A percentile compares a stretch with the other conserved stretches of the same genome.
These are phyloP conservation scores for Rhizopogon rudus DNA, from an alignment of 768 basidiomycete species.

Conservation along the genomic window DNA sequence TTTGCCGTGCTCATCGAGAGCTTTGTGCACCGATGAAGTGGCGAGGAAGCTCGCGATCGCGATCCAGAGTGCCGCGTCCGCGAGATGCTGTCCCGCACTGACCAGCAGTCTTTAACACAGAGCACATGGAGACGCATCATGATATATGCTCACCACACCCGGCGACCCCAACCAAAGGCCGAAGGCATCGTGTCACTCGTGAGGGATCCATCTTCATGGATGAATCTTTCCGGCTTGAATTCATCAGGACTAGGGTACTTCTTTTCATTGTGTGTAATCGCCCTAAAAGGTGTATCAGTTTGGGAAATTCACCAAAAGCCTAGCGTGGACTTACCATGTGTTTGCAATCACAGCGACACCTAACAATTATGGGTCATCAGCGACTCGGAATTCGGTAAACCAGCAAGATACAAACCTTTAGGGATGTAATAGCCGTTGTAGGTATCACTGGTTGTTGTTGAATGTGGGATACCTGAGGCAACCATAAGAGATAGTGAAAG, in stretches of 20 bases:
- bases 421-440: slow-evolving; percentile 32
- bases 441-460: slow-evolving; percentile 1
- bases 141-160: not conserved
- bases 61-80: not conserved
- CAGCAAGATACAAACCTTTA: slow-evolving; percentile 14
- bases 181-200: not conserved
- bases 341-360: too few species aligned
- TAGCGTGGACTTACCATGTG: too few species aligned
- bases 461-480: slow-evolving; percentile 7
- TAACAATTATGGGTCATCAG: not conserved
- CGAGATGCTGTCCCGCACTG: not conserved
- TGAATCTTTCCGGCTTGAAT: slow-evolving; percentile 33
- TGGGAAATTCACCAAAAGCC: not conserved
- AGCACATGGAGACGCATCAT: too few species aligned
- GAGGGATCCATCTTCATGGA: slow-evolving; percentile 7
- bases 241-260: slow-evolving; percentile 30
- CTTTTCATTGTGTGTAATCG: slow-evolving; percentile 25
- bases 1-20: not conserved
- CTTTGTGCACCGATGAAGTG: not conserved
- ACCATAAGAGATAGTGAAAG: not conserved
- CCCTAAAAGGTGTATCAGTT: slow-evolving; percentile 14
- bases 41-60: not conserved
- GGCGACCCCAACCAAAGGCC: not conserved
- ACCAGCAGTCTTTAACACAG: too few species aligned
- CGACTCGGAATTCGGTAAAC: too few species aligned